phyloP scores from a whole-genome alignment of 2,329 filamentous ascomycete genomes.

The Rhynchosporium graminicola region DNA sequence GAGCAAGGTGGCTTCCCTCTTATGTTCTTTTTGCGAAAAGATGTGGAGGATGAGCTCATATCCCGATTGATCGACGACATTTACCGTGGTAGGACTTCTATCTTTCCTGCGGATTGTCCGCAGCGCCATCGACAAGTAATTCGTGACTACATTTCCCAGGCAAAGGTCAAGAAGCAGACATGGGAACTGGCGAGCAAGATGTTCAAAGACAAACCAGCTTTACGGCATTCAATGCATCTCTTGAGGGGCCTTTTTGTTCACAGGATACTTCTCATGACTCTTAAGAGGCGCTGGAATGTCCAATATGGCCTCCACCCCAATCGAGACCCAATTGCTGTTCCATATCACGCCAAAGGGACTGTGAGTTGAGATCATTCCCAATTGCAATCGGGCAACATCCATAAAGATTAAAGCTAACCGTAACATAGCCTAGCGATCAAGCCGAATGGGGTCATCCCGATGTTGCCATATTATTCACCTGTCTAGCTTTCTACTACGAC shows the following conservation, averaged over 20 bases:
- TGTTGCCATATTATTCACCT: constrained; percentile 64
- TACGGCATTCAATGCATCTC: constrained; percentile 49
- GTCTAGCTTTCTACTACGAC: constrained; percentile 66
- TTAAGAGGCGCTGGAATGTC: constrained; percentile 60
- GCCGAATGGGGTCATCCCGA: constrained; percentile 71
- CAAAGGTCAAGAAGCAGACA: constrained; percentile 30
- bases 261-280: constrained; percentile 51
- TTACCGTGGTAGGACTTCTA: constrained; percentile 33
- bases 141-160: constrained; percentile 34
- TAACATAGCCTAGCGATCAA: not conserved
- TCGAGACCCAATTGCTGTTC: constrained; percentile 64
- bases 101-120: constrained; percentile 30
- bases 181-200: constrained; percentile 35
- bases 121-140: constrained; percentile 37
- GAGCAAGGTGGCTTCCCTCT: constrained; percentile 47
- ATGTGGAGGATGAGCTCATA: constrained; percentile 43
- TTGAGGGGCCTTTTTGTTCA: constrained; percentile 64
- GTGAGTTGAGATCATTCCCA: not conserved
- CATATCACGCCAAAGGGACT: constrained; percentile 66
- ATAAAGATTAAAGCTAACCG: not conserved
- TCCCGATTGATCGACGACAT: constrained; percentile 41
- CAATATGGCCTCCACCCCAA: constrained; percentile 59
- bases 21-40: constrained; percentile 48
- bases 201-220: constrained; percentile 40
- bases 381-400: not conserved